These are phyloP conservation scores for Sarocladiaceae sp. DNA, from an alignment of 2,329 filamentous ascomycete genomes.

Conservation along the genomic window DNA sequence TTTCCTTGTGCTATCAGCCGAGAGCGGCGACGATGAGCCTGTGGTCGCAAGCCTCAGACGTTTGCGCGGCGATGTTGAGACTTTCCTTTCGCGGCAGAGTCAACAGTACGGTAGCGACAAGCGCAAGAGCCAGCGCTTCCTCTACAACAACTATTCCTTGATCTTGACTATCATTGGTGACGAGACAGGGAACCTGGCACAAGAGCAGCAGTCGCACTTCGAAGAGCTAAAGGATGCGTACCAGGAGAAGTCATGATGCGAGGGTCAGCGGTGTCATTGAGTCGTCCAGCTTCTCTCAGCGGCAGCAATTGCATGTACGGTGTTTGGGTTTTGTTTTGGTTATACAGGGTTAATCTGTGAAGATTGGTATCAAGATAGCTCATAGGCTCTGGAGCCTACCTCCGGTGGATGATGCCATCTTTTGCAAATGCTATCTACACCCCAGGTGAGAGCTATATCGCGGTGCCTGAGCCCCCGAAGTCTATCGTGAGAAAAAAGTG, in stretches of 20 bases:
- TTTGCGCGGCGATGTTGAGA: constrained; percentile 74
- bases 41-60: constrained; percentile 74
- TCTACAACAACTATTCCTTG: constrained; percentile 94
- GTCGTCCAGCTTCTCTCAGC: too few relatives aligned
- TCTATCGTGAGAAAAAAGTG: constrained; percentile 6
- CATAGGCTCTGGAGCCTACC: neutral
- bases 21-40: constrained; percentile 90
- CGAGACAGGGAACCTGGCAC: constrained; percentile 62
- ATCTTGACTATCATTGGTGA: constrained; percentile 89
- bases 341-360: neutral
- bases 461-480: too few relatives aligned
- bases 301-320: constrained; percentile 6
- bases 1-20: constrained; percentile 74
- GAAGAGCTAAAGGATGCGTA: constrained; percentile 56
- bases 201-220: constrained; percentile 71
- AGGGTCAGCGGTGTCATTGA: too few relatives aligned
- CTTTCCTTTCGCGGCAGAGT: constrained; percentile 71
- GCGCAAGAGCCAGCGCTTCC: constrained; percentile 76
- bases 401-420: too few relatives aligned
- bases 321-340: constrained; percentile 4
- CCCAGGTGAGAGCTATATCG: too few relatives aligned
- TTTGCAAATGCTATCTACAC: neutral
- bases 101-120: constrained; percentile 66
- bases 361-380: too few relatives aligned
- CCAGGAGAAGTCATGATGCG: constrained; percentile 34